phyloP scores from a whole-genome alignment of 2,329 filamentous ascomycete genomes.

The Fusarium sp. region DNA sequence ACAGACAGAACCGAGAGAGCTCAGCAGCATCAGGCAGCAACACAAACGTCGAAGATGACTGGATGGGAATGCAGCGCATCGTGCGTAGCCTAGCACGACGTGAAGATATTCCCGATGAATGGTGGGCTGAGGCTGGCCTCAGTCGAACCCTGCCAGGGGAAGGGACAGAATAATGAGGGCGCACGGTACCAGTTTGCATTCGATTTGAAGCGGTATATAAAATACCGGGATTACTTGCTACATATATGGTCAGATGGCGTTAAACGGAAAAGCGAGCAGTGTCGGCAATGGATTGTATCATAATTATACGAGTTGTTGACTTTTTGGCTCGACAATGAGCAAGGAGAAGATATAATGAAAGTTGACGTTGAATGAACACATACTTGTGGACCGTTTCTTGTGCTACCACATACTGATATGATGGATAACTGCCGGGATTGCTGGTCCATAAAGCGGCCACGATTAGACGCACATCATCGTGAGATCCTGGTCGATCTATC shows the following conservation, averaged over 20 bases:
- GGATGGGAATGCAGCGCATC: conserved; percentile 74
- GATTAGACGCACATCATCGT: not conserved
- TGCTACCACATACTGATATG: not conserved
- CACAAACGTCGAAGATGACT: conserved; percentile 47
- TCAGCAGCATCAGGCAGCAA: conserved; percentile 30
- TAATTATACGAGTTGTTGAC: conserved; percentile 2
- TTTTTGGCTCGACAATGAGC: not conserved
- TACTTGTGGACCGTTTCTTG: not conserved
- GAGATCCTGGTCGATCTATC: conserved; percentile 1
- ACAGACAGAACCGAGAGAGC: conserved; percentile 30
- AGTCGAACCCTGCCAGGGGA: conserved; percentile 62
- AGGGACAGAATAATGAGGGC: conserved; percentile 33
- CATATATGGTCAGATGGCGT: conserved; percentile 3
- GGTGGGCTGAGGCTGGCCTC: conserved; percentile 78
- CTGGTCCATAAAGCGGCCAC: not conserved
- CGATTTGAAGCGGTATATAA: not conserved
- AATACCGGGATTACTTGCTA: not conserved
- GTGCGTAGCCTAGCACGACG: conserved; percentile 74
- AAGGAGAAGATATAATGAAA: conserved; percentile 2
- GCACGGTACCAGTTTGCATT: not conserved
- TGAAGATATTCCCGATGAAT: conserved; percentile 82
- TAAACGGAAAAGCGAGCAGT: conserved; percentile 6
- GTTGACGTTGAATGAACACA: not conserved
- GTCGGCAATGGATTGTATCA: conserved; percentile 13
- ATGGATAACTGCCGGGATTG: not conserved